A percentile compares a stretch with the other conserved stretches of the same genome.
Evolutionary conservation across 2,329 filamentous ascomycete genomes (phyloP).

Genomic region (Talaromyces sp.): DNA sequence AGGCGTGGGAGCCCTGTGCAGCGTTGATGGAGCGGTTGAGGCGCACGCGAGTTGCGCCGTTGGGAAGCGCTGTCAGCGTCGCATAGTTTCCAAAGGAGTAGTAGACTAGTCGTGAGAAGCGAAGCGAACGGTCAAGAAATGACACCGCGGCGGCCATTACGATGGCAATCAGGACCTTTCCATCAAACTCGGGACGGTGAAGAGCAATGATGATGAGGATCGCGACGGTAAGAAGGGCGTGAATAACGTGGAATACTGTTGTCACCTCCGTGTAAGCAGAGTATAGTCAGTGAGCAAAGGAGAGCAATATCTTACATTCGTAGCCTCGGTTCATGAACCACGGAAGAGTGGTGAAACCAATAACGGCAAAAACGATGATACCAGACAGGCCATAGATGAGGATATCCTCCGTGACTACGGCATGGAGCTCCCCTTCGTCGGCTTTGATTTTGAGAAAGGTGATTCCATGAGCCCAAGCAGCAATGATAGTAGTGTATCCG

Average conservation of each 20-base stretch:
- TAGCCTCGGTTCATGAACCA: conserved; percentile 11
- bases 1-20: conserved; percentile 56
- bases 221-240: neutral
- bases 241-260: neutral
- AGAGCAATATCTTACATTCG: conserved; percentile 20
- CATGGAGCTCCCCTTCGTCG: conserved; percentile 41
- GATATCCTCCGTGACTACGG: conserved; percentile 21
- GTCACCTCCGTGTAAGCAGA: neutral
- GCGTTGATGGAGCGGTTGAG: conserved; percentile 47
- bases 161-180: conserved; percentile 40
- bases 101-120: conserved; percentile 42
- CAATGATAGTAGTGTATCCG: conserved; percentile 46
- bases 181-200: conserved; percentile 46
- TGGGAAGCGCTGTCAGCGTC: conserved; percentile 49
- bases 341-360: conserved; percentile 24
- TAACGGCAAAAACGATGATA: conserved; percentile 43
- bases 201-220: neutral
- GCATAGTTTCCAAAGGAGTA: conserved; percentile 43
- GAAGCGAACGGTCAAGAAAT: conserved; percentile 48
- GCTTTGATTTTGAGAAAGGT: conserved; percentile 22
- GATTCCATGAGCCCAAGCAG: conserved; percentile 41
- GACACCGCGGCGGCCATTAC: conserved; percentile 45
- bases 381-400: conserved; percentile 49
- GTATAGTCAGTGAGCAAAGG: neutral
- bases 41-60: conserved; percentile 52